These are phyloP conservation scores for Botrytis pseudocinerea DNA, from an alignment of 2,329 filamentous ascomycete species.

Conservation along the genomic window DNA sequence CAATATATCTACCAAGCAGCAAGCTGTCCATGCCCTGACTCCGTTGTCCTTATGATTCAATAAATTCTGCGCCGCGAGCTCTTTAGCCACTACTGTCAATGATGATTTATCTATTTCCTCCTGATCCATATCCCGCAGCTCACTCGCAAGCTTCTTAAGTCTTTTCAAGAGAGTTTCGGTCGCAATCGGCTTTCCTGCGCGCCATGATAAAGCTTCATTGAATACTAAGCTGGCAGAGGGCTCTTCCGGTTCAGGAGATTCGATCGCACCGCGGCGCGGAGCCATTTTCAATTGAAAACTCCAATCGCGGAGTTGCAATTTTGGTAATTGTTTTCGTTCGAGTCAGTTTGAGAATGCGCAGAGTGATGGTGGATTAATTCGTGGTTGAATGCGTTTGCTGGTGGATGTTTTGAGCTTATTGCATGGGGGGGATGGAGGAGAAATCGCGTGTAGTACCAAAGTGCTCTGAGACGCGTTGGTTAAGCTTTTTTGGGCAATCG, in stretches of 20 bases:
- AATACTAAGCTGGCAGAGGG: constrained; percentile 64
- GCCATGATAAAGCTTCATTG: constrained; percentile 85
- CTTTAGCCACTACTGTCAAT: constrained; percentile 79
- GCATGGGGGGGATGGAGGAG: constrained; percentile 15
- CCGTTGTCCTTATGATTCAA: constrained; percentile 91
- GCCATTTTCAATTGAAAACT: constrained; percentile 35
- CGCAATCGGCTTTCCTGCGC: constrained; percentile 84
- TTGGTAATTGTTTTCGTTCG: neutral
- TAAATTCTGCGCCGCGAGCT: constrained; percentile 79
- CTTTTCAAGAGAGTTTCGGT: constrained; percentile 79
- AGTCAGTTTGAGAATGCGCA: neutral
- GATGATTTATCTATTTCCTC: constrained; percentile 81
- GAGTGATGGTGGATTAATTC: neutral
- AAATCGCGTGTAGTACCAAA: constrained; percentile 21
- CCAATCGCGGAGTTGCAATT: constrained; percentile 15
- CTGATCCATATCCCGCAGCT: constrained; percentile 84
- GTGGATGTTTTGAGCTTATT: constrained; percentile 15
- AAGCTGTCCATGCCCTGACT: constrained; percentile 83
- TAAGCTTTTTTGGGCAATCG: constrained; percentile 10
- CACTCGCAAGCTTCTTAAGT: constrained; percentile 76
- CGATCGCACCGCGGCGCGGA: constrained; percentile 40
- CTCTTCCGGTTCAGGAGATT: constrained; percentile 33
- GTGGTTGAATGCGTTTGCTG: constrained; percentile 6
- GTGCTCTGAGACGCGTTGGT: constrained; percentile 16
- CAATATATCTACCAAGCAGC: constrained; percentile 90